Conservation (phyloP, 75 land plant genomes). For the Selaginella tamariscina region DNA sequence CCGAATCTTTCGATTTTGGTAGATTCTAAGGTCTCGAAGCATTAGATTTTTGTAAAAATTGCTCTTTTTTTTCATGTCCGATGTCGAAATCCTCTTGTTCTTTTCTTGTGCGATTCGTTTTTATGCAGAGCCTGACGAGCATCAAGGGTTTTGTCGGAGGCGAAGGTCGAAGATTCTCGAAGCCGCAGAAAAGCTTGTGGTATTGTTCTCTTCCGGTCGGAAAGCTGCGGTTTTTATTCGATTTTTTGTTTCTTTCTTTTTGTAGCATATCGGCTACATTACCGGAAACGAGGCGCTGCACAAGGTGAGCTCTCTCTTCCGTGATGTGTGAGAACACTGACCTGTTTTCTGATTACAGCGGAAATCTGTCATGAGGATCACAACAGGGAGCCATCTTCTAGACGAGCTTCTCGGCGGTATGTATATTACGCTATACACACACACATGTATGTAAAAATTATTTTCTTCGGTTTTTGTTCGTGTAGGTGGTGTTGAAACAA, state of each 20-base stretch:
- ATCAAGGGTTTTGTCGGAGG: slow-evolving; percentile 94
- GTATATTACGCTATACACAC: too few relatives aligned
- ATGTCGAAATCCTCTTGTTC: background rate
- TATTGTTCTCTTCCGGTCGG: slow-evolving; percentile 14
- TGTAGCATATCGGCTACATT: slow-evolving; percentile 70
- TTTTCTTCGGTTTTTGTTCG: background rate
- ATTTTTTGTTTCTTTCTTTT: slow-evolving; percentile 11
- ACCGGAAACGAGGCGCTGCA: slow-evolving; percentile 83
- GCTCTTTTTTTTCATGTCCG: background rate
- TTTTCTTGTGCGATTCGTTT: background rate
- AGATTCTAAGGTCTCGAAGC: too few relatives aligned
- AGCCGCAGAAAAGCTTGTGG: slow-evolving; percentile 88
- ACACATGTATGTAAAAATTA: too few relatives aligned
- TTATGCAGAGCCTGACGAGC: slow-evolving; percentile 54
- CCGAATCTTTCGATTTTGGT: background rate
- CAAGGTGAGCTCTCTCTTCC: slow-evolving; percentile 30
- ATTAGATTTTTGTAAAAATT: background rate
- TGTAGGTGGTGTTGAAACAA: slow-evolving; percentile 87
- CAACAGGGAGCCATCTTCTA: slow-evolving; percentile 87
- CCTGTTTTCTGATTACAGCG: slow-evolving; percentile 36
- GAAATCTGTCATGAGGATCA: slow-evolving; percentile 66
- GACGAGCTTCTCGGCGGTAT: slow-evolving; percentile 87
- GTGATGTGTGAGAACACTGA: background rate
- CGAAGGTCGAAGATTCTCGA: slow-evolving; percentile 95
- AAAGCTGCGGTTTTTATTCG: background rate